These are phyloP conservation scores for Raffaelea ambrosiae DNA, from an alignment of 2,329 filamentous ascomycete genomes.

Conservation along the genomic window DNA sequence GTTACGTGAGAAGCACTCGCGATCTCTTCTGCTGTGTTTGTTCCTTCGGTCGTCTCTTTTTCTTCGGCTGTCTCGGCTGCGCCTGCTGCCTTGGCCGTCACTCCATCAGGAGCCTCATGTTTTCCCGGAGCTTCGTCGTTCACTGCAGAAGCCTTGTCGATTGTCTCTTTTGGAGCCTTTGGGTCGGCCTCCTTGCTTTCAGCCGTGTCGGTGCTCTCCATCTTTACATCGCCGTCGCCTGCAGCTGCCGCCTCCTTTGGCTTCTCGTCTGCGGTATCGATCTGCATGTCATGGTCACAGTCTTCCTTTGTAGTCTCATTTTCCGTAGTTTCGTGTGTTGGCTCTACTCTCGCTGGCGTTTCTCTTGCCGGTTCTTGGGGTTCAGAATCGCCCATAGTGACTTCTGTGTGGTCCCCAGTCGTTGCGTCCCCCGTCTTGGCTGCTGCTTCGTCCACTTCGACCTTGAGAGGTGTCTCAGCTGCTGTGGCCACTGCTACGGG, in stretches of 20 bases:
- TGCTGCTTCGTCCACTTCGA: neutral
- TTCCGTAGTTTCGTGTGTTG: neutral
- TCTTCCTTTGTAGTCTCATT: neutral
- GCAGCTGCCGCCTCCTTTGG: neutral
- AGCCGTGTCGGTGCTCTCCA: neutral
- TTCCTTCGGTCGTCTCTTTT: too few species aligned
- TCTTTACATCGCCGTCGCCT: neutral
- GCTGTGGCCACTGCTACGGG: neutral
- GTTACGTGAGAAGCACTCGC: slow-evolving; percentile 15
- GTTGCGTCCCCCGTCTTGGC: neutral
- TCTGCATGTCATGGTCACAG: too few species aligned
- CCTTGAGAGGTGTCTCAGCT: neutral
- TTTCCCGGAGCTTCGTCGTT: too few species aligned
- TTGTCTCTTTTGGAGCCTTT: neutral
- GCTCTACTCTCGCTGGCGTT: neutral
- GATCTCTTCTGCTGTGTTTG: too few species aligned
- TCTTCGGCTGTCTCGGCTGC: too few species aligned
- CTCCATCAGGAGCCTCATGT: too few species aligned
- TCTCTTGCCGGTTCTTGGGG: neutral
- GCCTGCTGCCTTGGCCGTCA: too few species aligned
- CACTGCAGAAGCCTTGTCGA: too few species aligned
- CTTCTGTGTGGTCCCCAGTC: neutral
- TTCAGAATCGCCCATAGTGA: neutral
- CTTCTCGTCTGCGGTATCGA: neutral
- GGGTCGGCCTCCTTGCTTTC: neutral